Conservation (phyloP, 2,329 filamentous ascomycete genomes). For the Colletotrichum neosansevieriae region DNA sequence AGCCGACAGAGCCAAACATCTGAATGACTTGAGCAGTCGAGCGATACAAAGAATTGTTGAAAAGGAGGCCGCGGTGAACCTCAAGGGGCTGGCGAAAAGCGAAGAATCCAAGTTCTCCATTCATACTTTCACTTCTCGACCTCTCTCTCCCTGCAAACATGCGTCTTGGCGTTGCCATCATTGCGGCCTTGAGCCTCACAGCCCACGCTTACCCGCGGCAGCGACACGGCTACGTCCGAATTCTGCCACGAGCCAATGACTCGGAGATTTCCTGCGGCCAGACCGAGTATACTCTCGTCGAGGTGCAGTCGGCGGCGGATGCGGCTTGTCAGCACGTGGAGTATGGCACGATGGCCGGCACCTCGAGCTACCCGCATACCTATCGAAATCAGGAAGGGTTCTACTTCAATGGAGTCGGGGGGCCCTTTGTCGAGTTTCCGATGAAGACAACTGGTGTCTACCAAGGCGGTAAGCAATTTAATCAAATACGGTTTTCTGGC, state of each 20-base stretch:
- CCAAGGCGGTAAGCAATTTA: slow-evolving; percentile 61
- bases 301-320: slow-evolving; percentile 62
- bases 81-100: not conserved
- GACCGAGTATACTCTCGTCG: slow-evolving; percentile 61
- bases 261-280: slow-evolving; percentile 59
- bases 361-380: slow-evolving; percentile 64
- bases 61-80: not conserved
- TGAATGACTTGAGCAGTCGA: not conserved
- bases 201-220: slow-evolving; percentile 48
- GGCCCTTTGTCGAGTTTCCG: slow-evolving; percentile 75
- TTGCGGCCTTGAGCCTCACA: slow-evolving; percentile 31
- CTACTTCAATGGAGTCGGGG: slow-evolving; percentile 63
- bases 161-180: slow-evolving; percentile 24
- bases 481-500: not conserved
- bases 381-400: slow-evolving; percentile 75
- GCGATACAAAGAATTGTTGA: slow-evolving; percentile 1
- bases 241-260: slow-evolving; percentile 11
- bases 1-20: not conserved
- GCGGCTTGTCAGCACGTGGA: slow-evolving; percentile 64
- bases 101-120: not conserved
- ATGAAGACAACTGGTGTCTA: slow-evolving; percentile 65
- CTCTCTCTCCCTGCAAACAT: slow-evolving; percentile 5
- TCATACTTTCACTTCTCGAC: not conserved
- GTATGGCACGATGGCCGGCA: slow-evolving; percentile 51
- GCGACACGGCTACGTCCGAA: slow-evolving; percentile 54